phyloP scores from a whole-genome alignment of 495 filamentous ascomycete species.

The Aspergillus sclerotioniger region DNA sequence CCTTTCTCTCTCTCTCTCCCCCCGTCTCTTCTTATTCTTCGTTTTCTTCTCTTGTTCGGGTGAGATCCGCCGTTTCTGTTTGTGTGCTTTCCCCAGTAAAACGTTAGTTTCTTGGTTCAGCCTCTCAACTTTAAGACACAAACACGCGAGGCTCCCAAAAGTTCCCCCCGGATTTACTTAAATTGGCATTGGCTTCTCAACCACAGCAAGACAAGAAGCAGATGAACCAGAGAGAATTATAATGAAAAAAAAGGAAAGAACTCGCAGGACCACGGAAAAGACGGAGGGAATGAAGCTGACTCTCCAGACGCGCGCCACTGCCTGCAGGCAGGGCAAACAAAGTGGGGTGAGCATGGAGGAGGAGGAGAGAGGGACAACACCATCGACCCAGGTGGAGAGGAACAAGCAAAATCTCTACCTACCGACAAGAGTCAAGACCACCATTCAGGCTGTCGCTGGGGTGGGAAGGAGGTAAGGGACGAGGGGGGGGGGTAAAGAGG shows the following conservation, averaged over 20 bases:
- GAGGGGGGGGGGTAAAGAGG: not conserved
- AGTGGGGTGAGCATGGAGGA: slow-evolving; percentile 9
- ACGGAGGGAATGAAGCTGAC: slow-evolving; percentile 19
- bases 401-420: not conserved
- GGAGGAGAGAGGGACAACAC: not conserved
- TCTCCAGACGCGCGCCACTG: slow-evolving; percentile 22
- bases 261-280: not conserved
- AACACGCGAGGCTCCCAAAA: too few relatives aligned
- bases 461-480: slow-evolving; percentile 7
- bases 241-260: not conserved
- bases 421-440: not conserved
- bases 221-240: slow-evolving; percentile 2
- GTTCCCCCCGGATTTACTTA: not conserved
- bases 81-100: too few relatives aligned
- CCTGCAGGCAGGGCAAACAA: slow-evolving; percentile 16
- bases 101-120: too few relatives aligned
- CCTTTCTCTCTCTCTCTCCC: too few relatives aligned
- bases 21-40: too few relatives aligned
- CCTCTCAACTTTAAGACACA: too few relatives aligned
- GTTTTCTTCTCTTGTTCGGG: too few relatives aligned
- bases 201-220: not conserved
- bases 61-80: too few relatives aligned
- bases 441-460: not conserved
- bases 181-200: not conserved
- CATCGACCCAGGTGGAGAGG: not conserved